A percentile compares a stretch with the other conserved stretches of the same genome.
These are phyloP conservation scores for Colletotrichum sp. DNA, from an alignment of 2,329 filamentous ascomycete species.

Conservation along the genomic window DNA sequence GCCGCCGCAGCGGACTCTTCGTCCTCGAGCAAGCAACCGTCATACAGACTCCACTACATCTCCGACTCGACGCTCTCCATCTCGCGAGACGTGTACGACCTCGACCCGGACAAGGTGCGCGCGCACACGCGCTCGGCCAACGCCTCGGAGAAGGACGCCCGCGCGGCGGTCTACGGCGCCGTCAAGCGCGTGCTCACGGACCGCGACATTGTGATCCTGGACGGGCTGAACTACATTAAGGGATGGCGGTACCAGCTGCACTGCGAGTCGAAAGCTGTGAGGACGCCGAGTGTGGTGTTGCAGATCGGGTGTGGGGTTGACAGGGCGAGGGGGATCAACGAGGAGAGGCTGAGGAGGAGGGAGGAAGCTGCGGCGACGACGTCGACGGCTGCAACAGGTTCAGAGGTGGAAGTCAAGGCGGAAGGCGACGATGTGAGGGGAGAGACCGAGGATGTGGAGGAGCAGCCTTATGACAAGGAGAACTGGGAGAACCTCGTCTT, in stretches of 20 bases:
- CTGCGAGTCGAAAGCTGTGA: slow-evolving; percentile 82
- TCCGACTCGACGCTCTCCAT: slow-evolving; percentile 76
- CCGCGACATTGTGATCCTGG: slow-evolving; percentile 79
- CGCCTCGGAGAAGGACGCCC: slow-evolving; percentile 80
- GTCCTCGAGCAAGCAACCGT: slow-evolving; percentile 24
- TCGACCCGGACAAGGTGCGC: slow-evolving; percentile 55
- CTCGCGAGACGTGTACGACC: slow-evolving; percentile 73
- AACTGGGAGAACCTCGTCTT: slow-evolving; percentile 84
- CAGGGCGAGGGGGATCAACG: slow-evolving; percentile 64
- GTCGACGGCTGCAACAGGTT: not conserved
- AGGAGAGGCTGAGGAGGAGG: slow-evolving; percentile 52
- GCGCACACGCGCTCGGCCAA: slow-evolving; percentile 73
- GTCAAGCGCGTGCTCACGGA: slow-evolving; percentile 77
- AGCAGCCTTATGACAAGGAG: slow-evolving; percentile 54
- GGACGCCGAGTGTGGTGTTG: slow-evolving; percentile 78
- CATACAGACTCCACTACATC: slow-evolving; percentile 74
- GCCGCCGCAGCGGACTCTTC: slow-evolving; percentile 32
- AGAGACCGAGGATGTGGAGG: slow-evolving; percentile 28
- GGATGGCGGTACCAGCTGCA: slow-evolving; percentile 87
- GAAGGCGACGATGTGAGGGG: slow-evolving; percentile 39
- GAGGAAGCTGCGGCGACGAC: slow-evolving; percentile 1
- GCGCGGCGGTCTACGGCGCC: slow-evolving; percentile 76
- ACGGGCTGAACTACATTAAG: slow-evolving; percentile 88
- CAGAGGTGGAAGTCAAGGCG: not conserved
- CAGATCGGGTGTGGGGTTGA: slow-evolving; percentile 65